Conservation (phyloP, 2,329 filamentous ascomycete species). For the Apiospora saccharicola region DNA sequence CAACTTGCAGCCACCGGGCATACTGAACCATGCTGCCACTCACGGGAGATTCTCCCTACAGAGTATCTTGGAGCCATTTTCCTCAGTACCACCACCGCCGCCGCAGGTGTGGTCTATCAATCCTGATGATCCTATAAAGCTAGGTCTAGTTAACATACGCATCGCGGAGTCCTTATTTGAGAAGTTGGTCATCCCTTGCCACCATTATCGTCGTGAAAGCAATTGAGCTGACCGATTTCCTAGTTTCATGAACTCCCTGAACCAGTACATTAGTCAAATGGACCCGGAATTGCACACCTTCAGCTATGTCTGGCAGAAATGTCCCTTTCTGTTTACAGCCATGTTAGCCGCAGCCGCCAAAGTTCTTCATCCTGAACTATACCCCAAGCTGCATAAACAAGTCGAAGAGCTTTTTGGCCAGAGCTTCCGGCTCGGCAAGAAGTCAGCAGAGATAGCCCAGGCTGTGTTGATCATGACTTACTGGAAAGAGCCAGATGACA, state of each 20-base stretch:
- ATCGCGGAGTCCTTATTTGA: slow-evolving; percentile 42
- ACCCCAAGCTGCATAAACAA: slow-evolving; percentile 39
- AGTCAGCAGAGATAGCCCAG: slow-evolving; percentile 49
- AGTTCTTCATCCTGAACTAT: slow-evolving; percentile 44
- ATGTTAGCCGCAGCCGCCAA: slow-evolving; percentile 46
- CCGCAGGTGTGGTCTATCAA: background rate
- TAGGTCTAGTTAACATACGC: slow-evolving; percentile 37
- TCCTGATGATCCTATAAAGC: slow-evolving; percentile 39
- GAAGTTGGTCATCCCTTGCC: slow-evolving; percentile 35
- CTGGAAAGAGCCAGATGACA: slow-evolving; percentile 52
- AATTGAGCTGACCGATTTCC: background rate
- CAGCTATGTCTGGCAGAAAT: slow-evolving; percentile 44
- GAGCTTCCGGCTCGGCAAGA: slow-evolving; percentile 42
- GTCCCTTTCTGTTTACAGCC: slow-evolving; percentile 46
- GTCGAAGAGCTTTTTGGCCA: slow-evolving; percentile 42
- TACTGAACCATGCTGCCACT: slow-evolving; percentile 45
- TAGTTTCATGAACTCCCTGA: slow-evolving; percentile 48
- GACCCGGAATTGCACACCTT: slow-evolving; percentile 49
- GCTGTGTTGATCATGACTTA: slow-evolving; percentile 49
- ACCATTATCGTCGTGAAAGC: no score
- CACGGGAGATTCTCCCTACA: slow-evolving; percentile 44
- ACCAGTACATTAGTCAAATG: slow-evolving; percentile 50
- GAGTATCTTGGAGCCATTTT: slow-evolving; percentile 35
- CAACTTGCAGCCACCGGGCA: slow-evolving; percentile 42
- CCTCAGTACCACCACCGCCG: background rate